Evolutionary conservation across 441 rosid species (phyloP).

Genomic region (Pelargonium myrrhifolium): DNA sequence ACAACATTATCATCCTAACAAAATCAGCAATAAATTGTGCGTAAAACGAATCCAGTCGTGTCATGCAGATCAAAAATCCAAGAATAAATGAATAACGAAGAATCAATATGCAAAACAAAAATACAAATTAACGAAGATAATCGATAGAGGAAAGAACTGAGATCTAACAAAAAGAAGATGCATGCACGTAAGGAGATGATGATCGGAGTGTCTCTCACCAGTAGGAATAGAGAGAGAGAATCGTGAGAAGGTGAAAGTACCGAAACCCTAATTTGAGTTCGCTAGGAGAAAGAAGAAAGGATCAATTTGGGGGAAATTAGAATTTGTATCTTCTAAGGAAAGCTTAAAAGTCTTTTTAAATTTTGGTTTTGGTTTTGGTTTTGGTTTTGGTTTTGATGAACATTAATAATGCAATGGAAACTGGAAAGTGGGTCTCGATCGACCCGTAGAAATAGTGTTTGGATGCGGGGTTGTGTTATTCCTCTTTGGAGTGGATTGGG

Average conservation of each 20-base stretch:
- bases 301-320: background rate
- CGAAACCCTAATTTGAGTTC: background rate
- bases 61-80: too few species aligned
- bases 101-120: background rate
- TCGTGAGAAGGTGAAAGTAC: background rate
- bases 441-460: too few species aligned
- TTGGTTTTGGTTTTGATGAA: too few species aligned
- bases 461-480: too few species aligned
- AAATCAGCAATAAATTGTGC: background rate
- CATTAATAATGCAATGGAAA: too few species aligned
- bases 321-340: too few species aligned
- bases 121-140: too few species aligned
- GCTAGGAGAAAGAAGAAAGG: background rate
- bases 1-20: background rate
- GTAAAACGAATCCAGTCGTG: background rate
- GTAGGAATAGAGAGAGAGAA: background rate
- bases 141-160: background rate
- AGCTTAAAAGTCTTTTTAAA: too few species aligned
- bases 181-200: background rate
- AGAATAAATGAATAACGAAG: too few species aligned
- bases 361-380: too few species aligned
- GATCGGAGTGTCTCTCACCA: background rate
- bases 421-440: too few species aligned
- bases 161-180: background rate
- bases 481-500: too few species aligned